These are phyloP conservation scores for Penicillium angulare DNA, from an alignment of 495 filamentous ascomycete genomes.

Conservation along the genomic window DNA sequence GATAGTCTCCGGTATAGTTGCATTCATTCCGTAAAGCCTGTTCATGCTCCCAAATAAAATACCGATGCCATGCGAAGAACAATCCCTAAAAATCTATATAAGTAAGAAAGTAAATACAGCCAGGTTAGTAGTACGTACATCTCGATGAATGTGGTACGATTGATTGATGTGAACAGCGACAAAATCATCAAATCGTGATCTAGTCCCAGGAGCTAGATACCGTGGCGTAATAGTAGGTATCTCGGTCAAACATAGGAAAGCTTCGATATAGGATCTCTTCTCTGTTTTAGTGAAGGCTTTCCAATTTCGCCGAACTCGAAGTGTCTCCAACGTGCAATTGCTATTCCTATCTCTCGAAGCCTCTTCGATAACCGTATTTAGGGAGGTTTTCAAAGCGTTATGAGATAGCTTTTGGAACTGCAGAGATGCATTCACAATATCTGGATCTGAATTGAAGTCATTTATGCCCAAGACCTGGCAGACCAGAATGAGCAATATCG, in stretches of 20 bases:
- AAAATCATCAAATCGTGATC: constrained; percentile 68
- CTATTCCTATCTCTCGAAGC: constrained; percentile 19
- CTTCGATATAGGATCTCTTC: constrained; percentile 56
- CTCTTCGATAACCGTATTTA: constrained; percentile 3
- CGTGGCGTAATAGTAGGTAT: constrained; percentile 44
- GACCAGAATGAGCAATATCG: not conserved
- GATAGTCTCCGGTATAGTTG: constrained; percentile 54
- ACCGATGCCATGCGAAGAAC: constrained; percentile 69
- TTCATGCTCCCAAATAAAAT: constrained; percentile 61
- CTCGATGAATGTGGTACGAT: constrained; percentile 57
- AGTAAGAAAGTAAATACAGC: not conserved
- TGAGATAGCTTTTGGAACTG: not conserved
- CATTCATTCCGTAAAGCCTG: constrained; percentile 66
- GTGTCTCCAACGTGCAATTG: constrained; percentile 49
- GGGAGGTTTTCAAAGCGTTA: not conserved
- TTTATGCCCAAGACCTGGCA: not conserved
- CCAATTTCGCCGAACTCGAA: constrained; percentile 49
- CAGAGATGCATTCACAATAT: not conserved
- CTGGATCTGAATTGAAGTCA: not conserved
- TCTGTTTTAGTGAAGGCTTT: constrained; percentile 28
- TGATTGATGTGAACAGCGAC: constrained; percentile 63
- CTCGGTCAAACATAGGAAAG: constrained; percentile 59
- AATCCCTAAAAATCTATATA: constrained; percentile 37
- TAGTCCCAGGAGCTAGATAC: constrained; percentile 42
- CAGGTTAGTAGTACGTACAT: constrained; percentile 28